Conservation (phyloP, 192 early-diverging fungal species). For the Umbelopsis sp. region DNA sequence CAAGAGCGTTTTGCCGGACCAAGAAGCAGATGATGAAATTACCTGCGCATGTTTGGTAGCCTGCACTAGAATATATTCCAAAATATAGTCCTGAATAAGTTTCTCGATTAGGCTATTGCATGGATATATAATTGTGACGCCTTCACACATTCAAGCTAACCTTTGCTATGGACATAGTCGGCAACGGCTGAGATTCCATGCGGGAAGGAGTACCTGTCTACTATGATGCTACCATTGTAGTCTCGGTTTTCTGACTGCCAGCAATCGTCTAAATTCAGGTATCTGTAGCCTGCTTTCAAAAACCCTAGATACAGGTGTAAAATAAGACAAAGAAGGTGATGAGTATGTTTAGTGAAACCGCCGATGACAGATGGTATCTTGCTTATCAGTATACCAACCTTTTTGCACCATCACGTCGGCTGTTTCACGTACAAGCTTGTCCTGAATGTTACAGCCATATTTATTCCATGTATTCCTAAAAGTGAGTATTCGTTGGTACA, state of each 20-base stretch:
- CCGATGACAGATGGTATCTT: not conserved
- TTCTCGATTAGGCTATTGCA: too few species aligned
- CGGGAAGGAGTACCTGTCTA: slow-evolving; percentile 51
- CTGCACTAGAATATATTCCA: slow-evolving; percentile 47
- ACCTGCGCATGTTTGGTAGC: slow-evolving; percentile 32
- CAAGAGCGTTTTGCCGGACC: not conserved
- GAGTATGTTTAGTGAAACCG: not conserved
- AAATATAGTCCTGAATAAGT: slow-evolving; percentile 38
- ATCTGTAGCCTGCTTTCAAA: slow-evolving; percentile 49
- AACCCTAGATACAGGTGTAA: slow-evolving; percentile 27
- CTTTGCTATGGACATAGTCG: slow-evolving; percentile 52
- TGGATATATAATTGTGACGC: too few species aligned
- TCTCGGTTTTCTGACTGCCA: slow-evolving; percentile 53
- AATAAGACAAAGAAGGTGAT: too few species aligned
- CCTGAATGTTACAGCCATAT: slow-evolving; percentile 13
- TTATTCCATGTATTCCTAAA: slow-evolving; percentile 17
- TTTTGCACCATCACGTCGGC: slow-evolving; percentile 10
- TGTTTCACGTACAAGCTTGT: not conserved
- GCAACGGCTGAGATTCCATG: slow-evolving; percentile 52
- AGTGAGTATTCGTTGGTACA: not conserved
- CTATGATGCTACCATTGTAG: slow-evolving; percentile 28
- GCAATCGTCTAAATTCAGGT: slow-evolving; percentile 60
- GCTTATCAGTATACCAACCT: not conserved
- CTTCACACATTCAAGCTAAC: not conserved
- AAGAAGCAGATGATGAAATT: not conserved